Evolutionary conservation across 495 filamentous ascomycete genomes (phyloP), one percentile per base, ranked within the genome.

Genomic region (Rostrohypoxylon terebratum): DNA sequence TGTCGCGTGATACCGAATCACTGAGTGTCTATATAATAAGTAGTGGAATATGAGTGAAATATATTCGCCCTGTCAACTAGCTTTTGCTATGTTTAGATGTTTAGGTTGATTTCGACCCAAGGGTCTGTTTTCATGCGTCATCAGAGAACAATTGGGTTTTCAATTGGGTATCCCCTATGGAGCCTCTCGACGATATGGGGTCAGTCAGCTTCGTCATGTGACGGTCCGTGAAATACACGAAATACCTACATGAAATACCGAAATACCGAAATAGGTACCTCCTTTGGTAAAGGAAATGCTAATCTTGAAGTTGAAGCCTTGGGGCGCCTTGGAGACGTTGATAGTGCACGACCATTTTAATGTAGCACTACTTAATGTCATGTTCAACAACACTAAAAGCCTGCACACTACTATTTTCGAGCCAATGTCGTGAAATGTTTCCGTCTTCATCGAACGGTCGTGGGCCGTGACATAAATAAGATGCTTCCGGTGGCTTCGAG

Each of bases 1-100:
- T 69, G 31, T 62, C 42, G 50, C 59, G 48, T 51, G 61, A 42
- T 61, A 59, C 38, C 50, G 59, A 66, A 65, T 65, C 50, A 18
- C 60, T 33, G 25, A 51, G 40, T 34, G 14, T 6, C 28, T 58
- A 55, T 68, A 64, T 57, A 42, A 63, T 50, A 21, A 18, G 45
- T 21, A 25, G 60, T 53, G 53, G 63, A 64, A 55, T 54, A 20
- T 48, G 45, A 59, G 33, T 23, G 59, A 48, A 40, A 36, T 57
- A 62, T 54, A 40, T 16, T 48, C 34, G 16, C 20, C 57, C 54
- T 60, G 28, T 59, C 47, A 40, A 40, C 44, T 54, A 60, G 44
- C 20, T 42, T 50, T 23, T 42, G 4, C 58, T 25, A 31, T 25
- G 34, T 63, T 40, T 59, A 25, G 36, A 31, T 16, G 34, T 63